These are phyloP conservation scores for Amanita exitialis DNA, from an alignment of 768 basidiomycete species.

Conservation along the genomic window DNA sequence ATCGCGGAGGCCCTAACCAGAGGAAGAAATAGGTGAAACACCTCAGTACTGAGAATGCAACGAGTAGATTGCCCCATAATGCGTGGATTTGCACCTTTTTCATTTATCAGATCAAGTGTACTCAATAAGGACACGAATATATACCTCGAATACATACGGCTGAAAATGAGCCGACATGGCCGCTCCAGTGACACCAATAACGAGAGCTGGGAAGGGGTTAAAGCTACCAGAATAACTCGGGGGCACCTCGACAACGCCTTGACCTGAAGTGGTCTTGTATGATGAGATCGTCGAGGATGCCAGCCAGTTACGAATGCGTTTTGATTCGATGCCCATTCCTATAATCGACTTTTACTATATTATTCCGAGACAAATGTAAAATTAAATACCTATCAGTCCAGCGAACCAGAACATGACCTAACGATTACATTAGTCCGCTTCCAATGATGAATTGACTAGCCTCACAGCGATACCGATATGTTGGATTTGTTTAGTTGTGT, in stretches of 20 bases:
- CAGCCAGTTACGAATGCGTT: conserved; percentile 61
- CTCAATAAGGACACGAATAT: conserved; percentile 4
- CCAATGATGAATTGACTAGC: background rate
- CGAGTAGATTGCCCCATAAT: conserved; percentile 85
- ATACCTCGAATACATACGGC: conserved; percentile 78
- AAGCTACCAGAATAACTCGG: conserved; percentile 69
- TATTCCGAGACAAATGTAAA: background rate
- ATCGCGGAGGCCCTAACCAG: conserved; percentile 77
- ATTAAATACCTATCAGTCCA: conserved; percentile 54
- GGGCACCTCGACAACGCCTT: conserved; percentile 51
- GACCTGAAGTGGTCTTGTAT: conserved; percentile 16
- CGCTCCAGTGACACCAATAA: conserved; percentile 86
- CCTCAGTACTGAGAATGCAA: conserved; percentile 68
- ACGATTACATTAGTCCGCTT: background rate
- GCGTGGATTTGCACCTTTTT: conserved; percentile 75
- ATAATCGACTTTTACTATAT: background rate
- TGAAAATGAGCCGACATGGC: conserved; percentile 93
- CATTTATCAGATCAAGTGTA: background rate
- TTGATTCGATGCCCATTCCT: conserved; percentile 81
- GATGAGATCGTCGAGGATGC: conserved; percentile 40
- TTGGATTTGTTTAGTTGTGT: conserved; percentile 85
- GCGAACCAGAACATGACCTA: conserved; percentile 94
- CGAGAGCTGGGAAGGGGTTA: conserved; percentile 89
- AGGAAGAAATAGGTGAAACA: conserved; percentile 93
- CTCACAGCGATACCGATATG: conserved; percentile 88